Percentiles rank a stretch among this genome's conserved stretches.
phyloP scores from a whole-genome alignment of 495 filamentous ascomycete species.

The Aspergillus ellipticus region DNA sequence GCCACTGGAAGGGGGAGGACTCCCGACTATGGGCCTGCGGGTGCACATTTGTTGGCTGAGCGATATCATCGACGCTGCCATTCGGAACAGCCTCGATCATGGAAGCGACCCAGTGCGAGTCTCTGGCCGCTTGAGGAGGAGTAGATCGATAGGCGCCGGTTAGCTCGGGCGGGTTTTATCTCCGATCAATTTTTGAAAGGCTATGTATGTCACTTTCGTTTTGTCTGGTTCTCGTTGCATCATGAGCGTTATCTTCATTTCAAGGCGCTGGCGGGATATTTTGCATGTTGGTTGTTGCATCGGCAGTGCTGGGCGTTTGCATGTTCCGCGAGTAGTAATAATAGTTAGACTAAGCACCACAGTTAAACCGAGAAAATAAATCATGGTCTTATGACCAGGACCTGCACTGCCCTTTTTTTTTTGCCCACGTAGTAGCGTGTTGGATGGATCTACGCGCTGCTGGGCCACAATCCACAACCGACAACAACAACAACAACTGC shows the following conservation, averaged over 20 bases:
- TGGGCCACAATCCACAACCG: too few relatives aligned
- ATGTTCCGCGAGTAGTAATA: neutral
- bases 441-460: too few relatives aligned
- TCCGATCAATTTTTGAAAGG: neutral
- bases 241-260: neutral
- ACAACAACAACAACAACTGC: too few relatives aligned
- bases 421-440: neutral
- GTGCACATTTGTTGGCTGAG: conserved; percentile 14
- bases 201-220: neutral
- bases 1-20: neutral
- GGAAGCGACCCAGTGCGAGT: conserved; percentile 37
- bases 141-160: conserved; percentile 9
- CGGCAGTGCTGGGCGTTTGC: too few relatives aligned
- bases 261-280: neutral
- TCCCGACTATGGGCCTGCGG: conserved; percentile 3
- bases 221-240: neutral
- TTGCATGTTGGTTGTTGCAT: neutral
- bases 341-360: neutral
- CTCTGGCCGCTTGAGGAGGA: conserved; percentile 40
- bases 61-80: conserved; percentile 39
- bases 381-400: neutral
- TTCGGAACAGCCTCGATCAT: conserved; percentile 41
- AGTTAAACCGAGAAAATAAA: neutral
- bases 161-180: too few relatives aligned
- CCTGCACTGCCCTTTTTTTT: neutral